Base-by-base conservation (phyloP, 768 basidiomycete genomes). In the Chiua virens region DNA sequence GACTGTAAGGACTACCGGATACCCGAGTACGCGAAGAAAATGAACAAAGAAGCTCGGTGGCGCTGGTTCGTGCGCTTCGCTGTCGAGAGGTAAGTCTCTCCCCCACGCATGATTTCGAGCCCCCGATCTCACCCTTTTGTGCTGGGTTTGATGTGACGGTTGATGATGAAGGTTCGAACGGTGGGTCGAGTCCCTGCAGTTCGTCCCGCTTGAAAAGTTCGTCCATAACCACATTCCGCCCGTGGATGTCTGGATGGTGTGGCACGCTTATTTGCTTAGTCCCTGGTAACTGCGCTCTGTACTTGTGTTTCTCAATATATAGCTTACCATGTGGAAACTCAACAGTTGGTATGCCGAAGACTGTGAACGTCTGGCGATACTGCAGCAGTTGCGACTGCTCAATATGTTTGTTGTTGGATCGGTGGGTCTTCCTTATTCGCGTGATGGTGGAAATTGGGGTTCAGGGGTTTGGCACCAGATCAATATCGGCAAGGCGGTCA, bases 201-300 rank as follows among this genome's bases (percentile, higher is more conserved):
- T 57, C 43, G 63, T 59, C 38, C 39, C 58, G 4, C 51, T 70
- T 10, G 66, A 62, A 45, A 56, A 53, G 32, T 69, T 69, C 30
- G 50, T 71, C 28, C 22, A 48, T 21, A 49, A 44, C 5, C 56
- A 69, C 11, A 39, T 70, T 15, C 73, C 73, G 0, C 73, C 73
- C 13, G 25, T 71, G 27, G 75, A 75, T 36, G 73, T 75, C 21
- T 68, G 70, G 63, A 73, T 75, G 72, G 69, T 75, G 18, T 73
- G 75, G 69, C 73, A 75, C 18, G 74, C 73, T 1, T 75, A 76
- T 57, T 18, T 71, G 42, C 70, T 75, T 20, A 71, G 59, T 41
- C 73, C 73, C 11, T 60, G 65, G 74, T 74, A 58, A 57, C 17
- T 8, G 1, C 13, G 22, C 3, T 8, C 2, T 8, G 7, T 32